Conservation (phyloP, 2,329 filamentous ascomycete genomes). For the Monosporascus sp. region DNA sequence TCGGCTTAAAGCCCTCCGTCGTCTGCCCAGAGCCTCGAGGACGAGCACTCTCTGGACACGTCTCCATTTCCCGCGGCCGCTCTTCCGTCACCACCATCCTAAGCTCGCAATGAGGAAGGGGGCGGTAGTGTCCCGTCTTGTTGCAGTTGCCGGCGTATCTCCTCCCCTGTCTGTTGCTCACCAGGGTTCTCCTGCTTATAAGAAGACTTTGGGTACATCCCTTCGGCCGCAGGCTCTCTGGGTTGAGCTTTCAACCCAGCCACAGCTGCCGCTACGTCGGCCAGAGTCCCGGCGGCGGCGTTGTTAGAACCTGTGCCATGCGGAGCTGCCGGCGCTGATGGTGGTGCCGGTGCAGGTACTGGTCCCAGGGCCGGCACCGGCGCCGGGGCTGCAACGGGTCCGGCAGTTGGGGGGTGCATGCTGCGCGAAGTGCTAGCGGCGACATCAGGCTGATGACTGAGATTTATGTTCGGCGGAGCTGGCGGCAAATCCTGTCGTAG, state of each 20-base stretch:
- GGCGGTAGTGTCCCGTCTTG: constrained; percentile 29
- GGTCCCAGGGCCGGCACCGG: neutral
- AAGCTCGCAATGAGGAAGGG: constrained; percentile 24
- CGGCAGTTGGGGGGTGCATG: constrained; percentile 15
- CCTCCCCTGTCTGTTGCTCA: constrained; percentile 44
- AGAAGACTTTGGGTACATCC: constrained; percentile 18
- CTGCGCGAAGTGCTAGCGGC: constrained; percentile 15
- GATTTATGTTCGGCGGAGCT: constrained; percentile 73
- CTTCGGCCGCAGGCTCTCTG: constrained; percentile 21
- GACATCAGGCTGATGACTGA: constrained; percentile 41
- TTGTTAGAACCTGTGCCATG: constrained; percentile 12
- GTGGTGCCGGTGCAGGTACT: neutral
- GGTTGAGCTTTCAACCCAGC: constrained; percentile 19
- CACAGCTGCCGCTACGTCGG: constrained; percentile 30
- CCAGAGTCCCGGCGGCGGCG: constrained; percentile 25
- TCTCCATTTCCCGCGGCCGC: neutral
- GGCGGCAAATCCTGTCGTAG: constrained; percentile 78
- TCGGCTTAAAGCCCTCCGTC: neutral
- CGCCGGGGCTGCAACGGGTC: neutral
- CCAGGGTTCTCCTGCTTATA: constrained; percentile 35
- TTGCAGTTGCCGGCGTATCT: constrained; percentile 50
- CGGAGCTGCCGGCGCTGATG: neutral
- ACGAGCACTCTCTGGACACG: neutral
- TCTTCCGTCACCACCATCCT: constrained; percentile 4
- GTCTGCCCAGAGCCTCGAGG: neutral